Evolutionary conservation across 371 early-diverging fungal species (phyloP), one percentile per base, ranked within the genome.

Genomic region (Synchytrium microbalum): DNA sequence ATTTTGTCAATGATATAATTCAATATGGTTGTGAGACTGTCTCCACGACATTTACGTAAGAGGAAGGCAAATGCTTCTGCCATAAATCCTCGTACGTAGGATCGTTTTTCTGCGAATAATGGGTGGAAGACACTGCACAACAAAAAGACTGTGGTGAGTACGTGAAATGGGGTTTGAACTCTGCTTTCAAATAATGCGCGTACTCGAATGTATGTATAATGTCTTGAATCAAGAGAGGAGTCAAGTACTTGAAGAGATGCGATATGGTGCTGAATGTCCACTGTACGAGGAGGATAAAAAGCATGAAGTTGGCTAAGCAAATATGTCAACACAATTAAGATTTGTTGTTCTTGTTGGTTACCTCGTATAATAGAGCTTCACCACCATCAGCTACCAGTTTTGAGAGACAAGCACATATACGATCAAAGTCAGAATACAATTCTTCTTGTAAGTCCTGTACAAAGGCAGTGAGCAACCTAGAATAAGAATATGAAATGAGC

Each of bases 361-460:
- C 29, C 24, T 56, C 56, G 24, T 56, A 56, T 13, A 56, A 5
- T 10, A 5, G 5, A 19, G 46, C 46, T 19, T 38, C 46, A 10
- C 19, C 10, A 19, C 25, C 51, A n/a, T 38, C 57, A 56, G 59
- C 28, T 5, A 59, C 28, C 59, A 59, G 31, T n/a, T 19, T 32
- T 8, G 23, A 28, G 8, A 29, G 14, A 33, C 25, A 19, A 5
- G n/a, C 8, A 31, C 19, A 65, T 28, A 94, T 64, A 2, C 76
- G 66, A 46, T 80, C 78, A 68, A 90, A 92, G 68, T 88, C 85
- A n/a, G 86, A 86, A 67, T 84, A 88, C 30, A 95, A 86, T 65
- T 96, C 97, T 10, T 87, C 88, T 72, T 91, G 91, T 26, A 98
- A 78, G 73, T 98, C 98, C 67, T 85, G 87, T 8, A 92, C 89